phyloP scores from a whole-genome alignment of 2,329 filamentous ascomycete species.

The Trichoderma afroharzianum region DNA sequence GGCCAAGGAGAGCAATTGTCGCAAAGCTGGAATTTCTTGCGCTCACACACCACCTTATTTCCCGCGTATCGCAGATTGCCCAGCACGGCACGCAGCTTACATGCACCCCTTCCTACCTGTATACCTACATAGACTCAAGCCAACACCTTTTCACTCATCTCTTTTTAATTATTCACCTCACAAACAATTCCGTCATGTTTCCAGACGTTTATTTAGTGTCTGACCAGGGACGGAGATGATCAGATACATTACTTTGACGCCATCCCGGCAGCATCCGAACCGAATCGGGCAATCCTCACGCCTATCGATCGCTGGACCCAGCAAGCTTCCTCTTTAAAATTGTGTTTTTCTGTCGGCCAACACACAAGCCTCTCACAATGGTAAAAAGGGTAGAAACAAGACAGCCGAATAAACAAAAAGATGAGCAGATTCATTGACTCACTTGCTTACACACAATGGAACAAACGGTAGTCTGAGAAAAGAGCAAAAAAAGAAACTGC shows the following conservation, averaged over 20 bases:
- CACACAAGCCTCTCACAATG: not conserved
- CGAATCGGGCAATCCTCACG: slow-evolving; percentile 7
- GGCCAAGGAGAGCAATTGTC: not conserved
- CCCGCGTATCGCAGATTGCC: not conserved
- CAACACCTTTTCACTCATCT: not conserved
- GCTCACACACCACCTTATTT: not conserved
- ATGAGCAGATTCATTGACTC: not conserved
- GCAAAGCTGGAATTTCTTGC: not conserved
- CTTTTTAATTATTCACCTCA: not conserved
- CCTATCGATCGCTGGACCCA: slow-evolving; percentile 7
- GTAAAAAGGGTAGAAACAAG: too few species aligned
- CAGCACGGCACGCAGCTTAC: not conserved
- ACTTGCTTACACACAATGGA: not conserved
- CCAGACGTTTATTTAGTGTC: not conserved
- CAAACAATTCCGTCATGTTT: not conserved
- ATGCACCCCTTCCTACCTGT: not conserved
- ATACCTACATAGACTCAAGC: not conserved
- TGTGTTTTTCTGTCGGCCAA: not conserved
- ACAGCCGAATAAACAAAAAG: too few species aligned
- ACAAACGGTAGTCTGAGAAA: not conserved
- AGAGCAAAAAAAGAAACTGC: not conserved
- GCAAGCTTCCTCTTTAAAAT: not conserved
- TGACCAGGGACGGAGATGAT: not conserved
- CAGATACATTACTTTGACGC: not conserved
- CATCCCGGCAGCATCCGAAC: slow-evolving; percentile 5